Percentiles rank a stretch among this genome's conserved stretches.
phyloP scores from a whole-genome alignment of 2,329 filamentous ascomycete species.

The Bisporella sp. region DNA sequence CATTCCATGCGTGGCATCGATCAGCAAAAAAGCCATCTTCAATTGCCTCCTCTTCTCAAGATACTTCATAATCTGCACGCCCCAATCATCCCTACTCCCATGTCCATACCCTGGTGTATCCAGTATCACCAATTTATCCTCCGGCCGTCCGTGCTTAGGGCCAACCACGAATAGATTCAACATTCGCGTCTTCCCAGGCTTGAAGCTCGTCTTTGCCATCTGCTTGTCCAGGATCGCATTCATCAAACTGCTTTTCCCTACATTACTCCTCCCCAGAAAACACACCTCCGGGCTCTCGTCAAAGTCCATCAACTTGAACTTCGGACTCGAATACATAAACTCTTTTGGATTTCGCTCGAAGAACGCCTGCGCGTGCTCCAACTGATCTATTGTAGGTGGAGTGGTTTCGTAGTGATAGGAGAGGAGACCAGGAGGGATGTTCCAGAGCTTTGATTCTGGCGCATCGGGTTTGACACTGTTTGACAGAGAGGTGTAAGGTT shows the following conservation, averaged over 20 bases:
- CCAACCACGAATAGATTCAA: slow-evolving; percentile 62
- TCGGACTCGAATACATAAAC: slow-evolving; percentile 52
- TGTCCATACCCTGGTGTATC: slow-evolving; percentile 69
- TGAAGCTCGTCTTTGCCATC: slow-evolving; percentile 49
- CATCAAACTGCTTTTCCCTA: slow-evolving; percentile 60
- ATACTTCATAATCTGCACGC: slow-evolving; percentile 62
- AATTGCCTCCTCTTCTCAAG: slow-evolving; percentile 52
- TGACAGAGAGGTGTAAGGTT: too few species aligned
- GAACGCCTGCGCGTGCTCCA: slow-evolving; percentile 37
- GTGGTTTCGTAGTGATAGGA: slow-evolving; percentile 44
- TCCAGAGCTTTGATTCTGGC: neutral
- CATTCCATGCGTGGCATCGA: slow-evolving; percentile 57
- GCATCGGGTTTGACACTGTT: too few species aligned
- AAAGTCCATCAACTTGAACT: slow-evolving; percentile 52
- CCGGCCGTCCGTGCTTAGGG: slow-evolving; percentile 23
- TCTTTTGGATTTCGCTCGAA: slow-evolving; percentile 39
- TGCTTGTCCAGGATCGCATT: slow-evolving; percentile 52
- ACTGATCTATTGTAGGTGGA: slow-evolving; percentile 35
- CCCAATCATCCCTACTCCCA: slow-evolving; percentile 55
- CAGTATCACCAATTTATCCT: slow-evolving; percentile 45
- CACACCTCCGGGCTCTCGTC: slow-evolving; percentile 32
- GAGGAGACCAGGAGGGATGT: slow-evolving; percentile 15
- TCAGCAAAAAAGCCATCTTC: slow-evolving; percentile 52
- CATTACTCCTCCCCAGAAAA: slow-evolving; percentile 64
- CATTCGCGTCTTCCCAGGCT: slow-evolving; percentile 53